Percentiles rank a stretch among this genome's conserved stretches.
phyloP scores from a whole-genome alignment of 2,329 filamentous ascomycete species.

The Botryotinia globosa region DNA sequence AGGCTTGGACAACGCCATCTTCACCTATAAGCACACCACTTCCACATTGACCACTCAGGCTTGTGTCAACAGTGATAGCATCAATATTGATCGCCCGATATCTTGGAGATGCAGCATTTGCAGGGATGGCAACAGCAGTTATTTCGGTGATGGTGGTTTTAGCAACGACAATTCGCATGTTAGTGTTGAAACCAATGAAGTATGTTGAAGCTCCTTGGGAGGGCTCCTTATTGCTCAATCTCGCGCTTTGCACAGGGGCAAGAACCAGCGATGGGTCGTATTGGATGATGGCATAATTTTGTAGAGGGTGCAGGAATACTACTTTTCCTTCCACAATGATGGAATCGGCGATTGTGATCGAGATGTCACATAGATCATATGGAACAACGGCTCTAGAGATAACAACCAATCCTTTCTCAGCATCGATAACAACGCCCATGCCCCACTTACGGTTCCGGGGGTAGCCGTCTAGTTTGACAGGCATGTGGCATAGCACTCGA shows the following conservation, averaged over 20 bases:
- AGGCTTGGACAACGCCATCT: constrained; percentile 87
- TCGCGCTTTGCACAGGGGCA: constrained; percentile 86
- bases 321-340: constrained; percentile 93
- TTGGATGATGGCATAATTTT: constrained; percentile 94
- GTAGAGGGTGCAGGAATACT: constrained; percentile 90
- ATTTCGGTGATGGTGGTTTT: constrained; percentile 96
- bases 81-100: constrained; percentile 96
- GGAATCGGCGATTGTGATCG: constrained; percentile 92
- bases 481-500: constrained; percentile 87
- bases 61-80: constrained; percentile 95
- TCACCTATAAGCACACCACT: constrained; percentile 88
- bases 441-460: constrained; percentile 92
- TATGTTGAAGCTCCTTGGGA: constrained; percentile 92
- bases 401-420: constrained; percentile 89
- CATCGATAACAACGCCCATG: constrained; percentile 95
- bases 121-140: constrained; percentile 92
- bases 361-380: constrained; percentile 95
- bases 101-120: constrained; percentile 84
- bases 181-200: constrained; percentile 98
- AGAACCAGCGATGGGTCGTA: constrained; percentile 94
- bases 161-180: constrained; percentile 86
- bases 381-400: constrained; percentile 93
- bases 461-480: constrained; percentile 95
- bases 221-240: constrained; percentile 75
- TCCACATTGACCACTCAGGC: constrained; percentile 84